Evolutionary conservation across 2,329 filamentous ascomycete species (phyloP).

Genomic region (Neoscytalidium dimidiatum): DNA sequence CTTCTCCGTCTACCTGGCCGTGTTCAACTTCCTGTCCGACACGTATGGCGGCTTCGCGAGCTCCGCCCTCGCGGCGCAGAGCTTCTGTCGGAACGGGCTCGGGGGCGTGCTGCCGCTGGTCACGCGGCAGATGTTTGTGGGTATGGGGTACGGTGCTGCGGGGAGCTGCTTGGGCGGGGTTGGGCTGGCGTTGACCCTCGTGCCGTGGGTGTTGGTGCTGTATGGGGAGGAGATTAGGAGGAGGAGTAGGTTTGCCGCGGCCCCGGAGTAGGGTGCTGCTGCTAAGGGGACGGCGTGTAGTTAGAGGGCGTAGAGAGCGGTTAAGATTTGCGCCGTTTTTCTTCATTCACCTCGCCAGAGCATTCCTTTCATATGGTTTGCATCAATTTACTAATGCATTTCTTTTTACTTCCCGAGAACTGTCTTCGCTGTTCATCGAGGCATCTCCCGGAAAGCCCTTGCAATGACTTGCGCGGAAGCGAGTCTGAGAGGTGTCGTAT

Average conservation of each 20-base stretch:
- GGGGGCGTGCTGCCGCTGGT: slow-evolving; percentile 80
- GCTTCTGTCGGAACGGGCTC: slow-evolving; percentile 80
- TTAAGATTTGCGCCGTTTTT: no score
- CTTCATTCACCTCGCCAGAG: no score
- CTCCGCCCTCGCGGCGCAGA: slow-evolving; percentile 82
- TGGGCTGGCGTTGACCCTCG: slow-evolving; percentile 65
- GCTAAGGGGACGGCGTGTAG: no score
- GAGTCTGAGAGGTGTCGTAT: no score
- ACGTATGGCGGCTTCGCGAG: slow-evolving; percentile 83
- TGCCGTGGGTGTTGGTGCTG: slow-evolving; percentile 84
- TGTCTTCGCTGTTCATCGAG: no score
- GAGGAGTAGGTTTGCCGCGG: slow-evolving; percentile 70
- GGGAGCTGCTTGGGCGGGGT: slow-evolving; percentile 76
- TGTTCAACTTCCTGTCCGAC: slow-evolving; percentile 92
- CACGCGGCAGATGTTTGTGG: slow-evolving; percentile 69
- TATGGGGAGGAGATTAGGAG: slow-evolving; percentile 75
- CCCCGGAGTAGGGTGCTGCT: no score
- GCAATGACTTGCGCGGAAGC: no score
- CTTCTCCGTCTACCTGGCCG: slow-evolving; percentile 80
- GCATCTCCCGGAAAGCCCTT: no score
- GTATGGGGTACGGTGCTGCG: slow-evolving; percentile 69
- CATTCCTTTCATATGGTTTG: no score
- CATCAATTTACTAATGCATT: no score
- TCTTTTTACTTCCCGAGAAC: no score
- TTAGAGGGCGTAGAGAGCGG: no score